Base-by-base conservation (phyloP, 352 stramenopile genomes). In the Pythium pyrilobum region DNA sequence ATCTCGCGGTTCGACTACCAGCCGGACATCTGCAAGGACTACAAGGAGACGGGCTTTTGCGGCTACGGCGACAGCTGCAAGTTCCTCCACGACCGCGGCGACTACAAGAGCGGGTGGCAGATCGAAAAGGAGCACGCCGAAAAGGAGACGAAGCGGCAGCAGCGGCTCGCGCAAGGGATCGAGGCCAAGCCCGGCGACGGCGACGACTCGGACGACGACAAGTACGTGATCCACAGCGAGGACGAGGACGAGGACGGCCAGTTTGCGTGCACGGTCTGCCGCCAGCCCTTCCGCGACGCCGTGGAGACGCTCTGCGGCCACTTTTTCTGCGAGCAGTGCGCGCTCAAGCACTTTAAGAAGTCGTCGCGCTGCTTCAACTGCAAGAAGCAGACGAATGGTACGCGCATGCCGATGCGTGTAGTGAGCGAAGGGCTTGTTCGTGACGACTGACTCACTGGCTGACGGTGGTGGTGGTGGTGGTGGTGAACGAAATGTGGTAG, bases 1-100 rank as follows among this genome's bases (percentile, higher is more conserved):
- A 99, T 97, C 41, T 96, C 73, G 25, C 86, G 94, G 20, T 98
- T 99, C 57, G 97, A 99, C 59, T 99, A 99, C 72, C 73, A 87
- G 67, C 94, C 95, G 3, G 96, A 99, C 61, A 91, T 99, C 47
- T 99, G 97, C 74, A 99, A 99, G 66, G 97, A 99, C 70, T 99
- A 99, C 79, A 99, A 99, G 58, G 96, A 99, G 46, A 99, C 97
- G 7, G 97, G 97, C 24, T 99, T 98, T 69, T 99, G 97, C 60
- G 96, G 96, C 36, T 99, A 98, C 67, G 97, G 97, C 3, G 83
- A 93, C 41, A 89, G 73, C 56, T 99, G 96, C 63, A 99, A 98
- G 62, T 99, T 99, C 72, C 74, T 99, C 23, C 97, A 99, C 71
- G 96, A 99, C 64, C 85, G 97, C n/a, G 89, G 95, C 2, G 92